These are phyloP conservation scores for Huntiella decipiens DNA, from an alignment of 2,329 filamentous ascomycete genomes.

Conservation along the genomic window DNA sequence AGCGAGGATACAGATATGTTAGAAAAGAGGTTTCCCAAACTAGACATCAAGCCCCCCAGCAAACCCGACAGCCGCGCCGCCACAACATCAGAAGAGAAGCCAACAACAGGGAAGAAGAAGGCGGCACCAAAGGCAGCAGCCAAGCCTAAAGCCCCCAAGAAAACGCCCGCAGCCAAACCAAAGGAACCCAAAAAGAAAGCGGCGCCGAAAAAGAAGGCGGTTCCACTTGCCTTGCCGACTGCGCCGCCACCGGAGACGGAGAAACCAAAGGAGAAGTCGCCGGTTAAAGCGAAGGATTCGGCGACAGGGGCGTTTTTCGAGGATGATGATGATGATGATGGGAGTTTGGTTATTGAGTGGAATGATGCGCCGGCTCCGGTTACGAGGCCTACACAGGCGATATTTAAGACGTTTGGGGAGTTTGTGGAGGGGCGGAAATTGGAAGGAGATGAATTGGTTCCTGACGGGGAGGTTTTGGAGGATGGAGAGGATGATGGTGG, in stretches of 20 bases:
- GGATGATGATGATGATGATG: conserved; percentile 36
- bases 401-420: conserved; percentile 30
- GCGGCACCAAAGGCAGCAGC: conserved; percentile 6
- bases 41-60: conserved; percentile 23
- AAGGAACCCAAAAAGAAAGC: conserved; percentile 18
- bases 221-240: conserved; percentile 18
- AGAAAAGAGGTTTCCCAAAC: conserved; percentile 46
- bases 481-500: conserved; percentile 23
- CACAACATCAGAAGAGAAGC: conserved; percentile 1
- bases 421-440: conserved; percentile 26
- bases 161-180: conserved; percentile 16
- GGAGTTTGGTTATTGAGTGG: conserved; percentile 40
- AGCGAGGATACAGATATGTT: conserved; percentile 45
- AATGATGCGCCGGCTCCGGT: conserved; percentile 25
- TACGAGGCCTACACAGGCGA: neutral
- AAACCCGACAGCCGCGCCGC: conserved; percentile 1
- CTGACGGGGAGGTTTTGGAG: conserved; percentile 14
- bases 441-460: conserved; percentile 14
- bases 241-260: conserved; percentile 15
- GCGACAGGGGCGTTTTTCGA: conserved; percentile 23
- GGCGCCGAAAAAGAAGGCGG: conserved; percentile 20
- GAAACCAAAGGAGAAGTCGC: conserved; percentile 9
- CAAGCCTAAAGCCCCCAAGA: conserved; percentile 9
- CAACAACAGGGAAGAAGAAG: conserved; percentile 5
- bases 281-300: conserved; percentile 19